Percentiles rank a stretch among this genome's conserved stretches.
phyloP scores from a whole-genome alignment of 345 rosid genomes.

The Melaleuca quinquenervia region DNA sequence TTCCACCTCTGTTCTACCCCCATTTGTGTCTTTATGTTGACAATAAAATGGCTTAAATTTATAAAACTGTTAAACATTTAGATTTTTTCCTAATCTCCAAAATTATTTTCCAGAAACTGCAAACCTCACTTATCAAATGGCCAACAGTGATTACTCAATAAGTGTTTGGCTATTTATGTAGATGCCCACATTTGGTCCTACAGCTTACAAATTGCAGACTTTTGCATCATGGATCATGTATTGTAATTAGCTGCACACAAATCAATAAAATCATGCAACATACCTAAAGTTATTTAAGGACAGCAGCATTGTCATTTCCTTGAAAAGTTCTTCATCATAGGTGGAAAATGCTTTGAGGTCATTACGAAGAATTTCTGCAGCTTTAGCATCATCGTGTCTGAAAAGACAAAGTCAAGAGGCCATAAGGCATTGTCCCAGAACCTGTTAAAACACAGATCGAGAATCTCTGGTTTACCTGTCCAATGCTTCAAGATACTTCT shows the following conservation, averaged over 20 bases:
- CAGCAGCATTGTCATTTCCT: constrained; percentile 37
- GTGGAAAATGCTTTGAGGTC: constrained; percentile 39
- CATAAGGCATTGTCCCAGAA: neutral
- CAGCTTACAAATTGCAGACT: neutral
- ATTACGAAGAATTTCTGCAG: constrained; percentile 27
- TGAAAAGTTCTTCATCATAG: constrained; percentile 31
- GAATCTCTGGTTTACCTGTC: constrained; percentile 19
- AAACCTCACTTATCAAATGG: neutral
- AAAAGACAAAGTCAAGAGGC: constrained; percentile 1
- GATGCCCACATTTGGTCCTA: neutral
- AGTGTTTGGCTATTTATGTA: neutral
- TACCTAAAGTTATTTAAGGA: constrained; percentile 38
- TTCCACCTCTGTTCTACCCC: neutral
- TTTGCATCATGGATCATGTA: neutral
- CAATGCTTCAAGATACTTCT: constrained; percentile 42
- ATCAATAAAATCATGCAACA: neutral
- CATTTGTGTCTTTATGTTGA: neutral
- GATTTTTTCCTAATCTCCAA: neutral
- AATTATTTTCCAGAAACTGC: neutral
- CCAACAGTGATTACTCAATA: neutral
- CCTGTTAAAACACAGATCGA: neutral
- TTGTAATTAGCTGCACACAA: neutral
- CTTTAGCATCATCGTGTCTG: constrained; percentile 39
- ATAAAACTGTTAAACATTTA: neutral
- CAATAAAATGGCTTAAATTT: neutral